These are phyloP conservation scores for Coleophoma crateriformis DNA, from an alignment of 2,329 filamentous ascomycete genomes.

Conservation along the genomic window DNA sequence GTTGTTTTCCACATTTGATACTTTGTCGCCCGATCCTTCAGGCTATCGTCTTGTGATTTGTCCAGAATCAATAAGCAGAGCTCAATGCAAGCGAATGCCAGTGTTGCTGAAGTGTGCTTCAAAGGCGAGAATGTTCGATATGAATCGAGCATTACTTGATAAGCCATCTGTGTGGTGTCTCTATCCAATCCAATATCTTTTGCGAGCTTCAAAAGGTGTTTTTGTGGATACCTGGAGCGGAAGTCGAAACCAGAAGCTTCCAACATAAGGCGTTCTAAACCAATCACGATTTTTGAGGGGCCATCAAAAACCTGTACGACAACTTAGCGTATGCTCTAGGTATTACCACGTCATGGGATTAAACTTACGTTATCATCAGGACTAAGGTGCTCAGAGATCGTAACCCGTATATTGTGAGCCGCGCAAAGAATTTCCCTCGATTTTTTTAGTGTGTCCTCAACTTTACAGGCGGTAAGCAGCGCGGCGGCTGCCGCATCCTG, in stretches of 20 bases:
- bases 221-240: conserved; percentile 80
- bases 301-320: conserved; percentile 66
- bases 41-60: conserved; percentile 44
- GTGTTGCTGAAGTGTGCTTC: conserved; percentile 81
- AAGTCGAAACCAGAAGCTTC: conserved; percentile 95
- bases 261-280: conserved; percentile 85
- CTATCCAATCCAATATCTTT: conserved; percentile 38
- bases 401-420: conserved; percentile 72
- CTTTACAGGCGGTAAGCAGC: conserved; percentile 91
- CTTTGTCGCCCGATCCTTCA: conserved; percentile 41
- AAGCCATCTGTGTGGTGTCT: conserved; percentile 62
- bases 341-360: neutral
- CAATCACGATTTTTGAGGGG: conserved; percentile 75
- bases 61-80: conserved; percentile 67
- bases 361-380: conserved; percentile 72
- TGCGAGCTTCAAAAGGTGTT: conserved; percentile 74
- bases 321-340: neutral
- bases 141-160: conserved; percentile 79
- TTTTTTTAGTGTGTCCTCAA: conserved; percentile 97
- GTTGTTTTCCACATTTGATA: conserved; percentile 40
- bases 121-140: conserved; percentile 91
- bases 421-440: conserved; percentile 88
- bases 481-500: conserved; percentile 83
- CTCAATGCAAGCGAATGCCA: conserved; percentile 78
- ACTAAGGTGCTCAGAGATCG: conserved; percentile 59